Conservation (phyloP, 495 filamentous ascomycete species). For the Massariosphaeria phaeospora region DNA sequence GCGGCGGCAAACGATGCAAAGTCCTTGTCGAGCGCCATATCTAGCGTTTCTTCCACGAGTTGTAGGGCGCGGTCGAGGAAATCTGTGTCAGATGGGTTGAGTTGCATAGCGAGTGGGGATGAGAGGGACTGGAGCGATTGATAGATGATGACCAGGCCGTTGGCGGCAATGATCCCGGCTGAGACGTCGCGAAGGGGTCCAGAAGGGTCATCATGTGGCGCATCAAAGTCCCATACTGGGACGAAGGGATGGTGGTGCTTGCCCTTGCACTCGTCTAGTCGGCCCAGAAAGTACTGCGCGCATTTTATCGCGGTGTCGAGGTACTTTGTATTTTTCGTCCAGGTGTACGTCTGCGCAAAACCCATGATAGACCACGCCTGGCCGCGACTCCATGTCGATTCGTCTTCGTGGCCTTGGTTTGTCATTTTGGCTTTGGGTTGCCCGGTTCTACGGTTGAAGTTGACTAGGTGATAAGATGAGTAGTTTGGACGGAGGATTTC, state of each 20-base stretch:
- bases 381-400: slow-evolving; percentile 18
- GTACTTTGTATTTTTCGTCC: slow-evolving; percentile 14
- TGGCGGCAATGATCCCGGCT: slow-evolving; percentile 16
- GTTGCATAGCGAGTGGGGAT: not conserved
- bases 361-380: slow-evolving; percentile 27
- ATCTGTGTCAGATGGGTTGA: not conserved
- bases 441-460: slow-evolving; percentile 15
- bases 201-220: not conserved
- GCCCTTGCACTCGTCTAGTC: slow-evolving; percentile 8
- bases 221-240: slow-evolving; percentile 20
- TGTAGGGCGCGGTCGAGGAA: slow-evolving; percentile 12
- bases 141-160: slow-evolving; percentile 16
- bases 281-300: slow-evolving; percentile 8
- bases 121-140: slow-evolving; percentile 10
- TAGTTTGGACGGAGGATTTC: slow-evolving; percentile 16
- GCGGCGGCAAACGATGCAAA: slow-evolving; percentile 5
- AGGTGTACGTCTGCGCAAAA: slow-evolving; percentile 21
- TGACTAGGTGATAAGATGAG: slow-evolving; percentile 19
- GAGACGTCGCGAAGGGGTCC: slow-evolving; percentile 17
- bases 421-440: slow-evolving; percentile 15
- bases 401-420: slow-evolving; percentile 15
- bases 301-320: slow-evolving; percentile 16
- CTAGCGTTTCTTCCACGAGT: slow-evolving; percentile 9
- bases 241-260: slow-evolving; percentile 17
- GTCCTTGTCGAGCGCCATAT: slow-evolving; percentile 21